Percentiles rank a stretch among this genome's conserved stretches.
phyloP scores from a whole-genome alignment of 2,329 filamentous ascomycete genomes.

The Pseudopyricularia cyperi region DNA sequence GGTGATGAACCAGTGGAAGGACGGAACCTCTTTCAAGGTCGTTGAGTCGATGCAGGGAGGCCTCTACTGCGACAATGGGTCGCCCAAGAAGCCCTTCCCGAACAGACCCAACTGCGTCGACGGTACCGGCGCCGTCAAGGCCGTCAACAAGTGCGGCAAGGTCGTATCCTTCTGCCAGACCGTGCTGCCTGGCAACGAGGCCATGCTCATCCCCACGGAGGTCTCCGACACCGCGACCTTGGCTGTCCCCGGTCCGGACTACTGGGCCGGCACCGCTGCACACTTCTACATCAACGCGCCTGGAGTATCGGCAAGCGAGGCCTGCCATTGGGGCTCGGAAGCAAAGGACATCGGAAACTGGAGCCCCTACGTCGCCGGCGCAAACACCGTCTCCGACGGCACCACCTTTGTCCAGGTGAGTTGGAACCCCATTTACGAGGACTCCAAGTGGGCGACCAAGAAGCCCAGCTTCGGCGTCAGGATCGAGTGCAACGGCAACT shows the following conservation, averaged over 20 bases:
- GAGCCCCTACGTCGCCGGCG: slow-evolving; percentile 63
- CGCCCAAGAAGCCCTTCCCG: slow-evolving; percentile 56
- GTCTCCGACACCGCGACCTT: slow-evolving; percentile 44
- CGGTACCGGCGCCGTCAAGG: slow-evolving; percentile 52
- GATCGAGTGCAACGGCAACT: slow-evolving; percentile 55
- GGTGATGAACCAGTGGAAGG: slow-evolving; percentile 71
- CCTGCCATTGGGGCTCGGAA: slow-evolving; percentile 59
- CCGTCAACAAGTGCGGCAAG: slow-evolving; percentile 50
- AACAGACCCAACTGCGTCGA: slow-evolving; percentile 55
- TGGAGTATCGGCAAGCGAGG: slow-evolving; percentile 43
- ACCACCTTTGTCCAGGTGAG: slow-evolving; percentile 63
- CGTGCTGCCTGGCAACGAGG: slow-evolving; percentile 65
- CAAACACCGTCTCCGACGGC: slow-evolving; percentile 53
- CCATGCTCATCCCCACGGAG: slow-evolving; percentile 70
- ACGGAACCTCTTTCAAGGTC: slow-evolving; percentile 53
- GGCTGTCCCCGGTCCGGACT: slow-evolving; percentile 55
- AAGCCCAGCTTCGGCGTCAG: slow-evolving; percentile 55
- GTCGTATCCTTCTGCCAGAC: slow-evolving; percentile 66
- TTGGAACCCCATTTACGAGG: slow-evolving; percentile 63
- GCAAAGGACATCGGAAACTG: slow-evolving; percentile 58
- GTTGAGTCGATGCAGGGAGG: slow-evolving; percentile 67
- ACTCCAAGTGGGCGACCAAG: slow-evolving; percentile 36
- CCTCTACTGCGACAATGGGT: slow-evolving; percentile 57
- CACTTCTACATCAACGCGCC: slow-evolving; percentile 74
- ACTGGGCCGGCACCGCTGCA: slow-evolving; percentile 61